Evolutionary conservation across 805 yeast genomes (phyloP).

Genomic region (Pichia nanzhaoensis): DNA sequence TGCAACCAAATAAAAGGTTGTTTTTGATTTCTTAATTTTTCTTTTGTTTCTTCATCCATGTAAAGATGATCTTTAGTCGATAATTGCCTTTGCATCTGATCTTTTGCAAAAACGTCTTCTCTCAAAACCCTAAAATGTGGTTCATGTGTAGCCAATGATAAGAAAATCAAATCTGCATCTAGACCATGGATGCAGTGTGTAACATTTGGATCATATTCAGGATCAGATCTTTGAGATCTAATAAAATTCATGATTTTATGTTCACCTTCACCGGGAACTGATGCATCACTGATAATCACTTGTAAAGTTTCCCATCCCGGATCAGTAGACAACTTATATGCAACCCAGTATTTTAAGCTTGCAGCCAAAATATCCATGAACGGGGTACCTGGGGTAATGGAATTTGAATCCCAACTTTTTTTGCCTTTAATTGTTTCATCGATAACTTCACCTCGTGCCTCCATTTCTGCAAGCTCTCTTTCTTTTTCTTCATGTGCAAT

Average conservation of each 20-base stretch:
- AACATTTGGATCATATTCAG: constrained; percentile 86
- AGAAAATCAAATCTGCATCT: constrained; percentile 95
- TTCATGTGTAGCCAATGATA: constrained; percentile 95
- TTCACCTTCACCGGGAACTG: constrained; percentile 99
- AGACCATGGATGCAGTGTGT: constrained; percentile 95
- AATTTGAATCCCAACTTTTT: constrained; percentile 89
- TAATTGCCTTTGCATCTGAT: constrained; percentile 38
- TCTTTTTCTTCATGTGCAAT: constrained; percentile 68
- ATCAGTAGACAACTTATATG: constrained; percentile 78
- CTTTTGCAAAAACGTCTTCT: constrained; percentile 93
- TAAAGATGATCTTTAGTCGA: constrained; percentile 42
- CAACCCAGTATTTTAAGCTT: constrained; percentile 85
- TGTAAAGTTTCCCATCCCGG: constrained; percentile 92
- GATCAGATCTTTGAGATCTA: constrained; percentile 80
- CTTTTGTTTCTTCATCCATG: constrained; percentile 55
- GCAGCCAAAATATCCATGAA: constrained; percentile 88
- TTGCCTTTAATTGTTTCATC: constrained; percentile 70
- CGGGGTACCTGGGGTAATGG: constrained; percentile 98
- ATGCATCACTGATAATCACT: constrained; percentile 88
- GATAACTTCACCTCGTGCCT: constrained; percentile 61
- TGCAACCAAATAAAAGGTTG: constrained; percentile 95
- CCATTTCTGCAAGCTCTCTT: constrained; percentile 50
- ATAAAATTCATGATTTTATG: constrained; percentile 96
- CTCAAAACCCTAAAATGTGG: constrained; percentile 91
- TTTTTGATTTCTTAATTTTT: constrained; percentile 38